These are phyloP conservation scores for Epichloe hybrida DNA, from an alignment of 2,329 filamentous ascomycete species.

Conservation along the genomic window DNA sequence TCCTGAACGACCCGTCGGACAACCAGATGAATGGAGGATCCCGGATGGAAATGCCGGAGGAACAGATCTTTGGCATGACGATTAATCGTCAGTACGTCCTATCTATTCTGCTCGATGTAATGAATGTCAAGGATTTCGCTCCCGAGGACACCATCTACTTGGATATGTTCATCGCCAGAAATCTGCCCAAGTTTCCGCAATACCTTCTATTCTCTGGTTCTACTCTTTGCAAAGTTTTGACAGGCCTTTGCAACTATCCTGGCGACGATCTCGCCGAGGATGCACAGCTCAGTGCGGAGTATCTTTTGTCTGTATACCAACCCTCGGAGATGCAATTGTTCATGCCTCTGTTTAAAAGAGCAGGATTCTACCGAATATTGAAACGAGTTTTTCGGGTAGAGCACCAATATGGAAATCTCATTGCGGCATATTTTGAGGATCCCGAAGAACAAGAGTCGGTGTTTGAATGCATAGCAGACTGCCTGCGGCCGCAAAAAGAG, in stretches of 20 bases:
- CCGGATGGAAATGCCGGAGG: constrained; percentile 42
- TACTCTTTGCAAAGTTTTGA: constrained; percentile 66
- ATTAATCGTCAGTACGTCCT: constrained; percentile 89
- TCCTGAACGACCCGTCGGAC: constrained; percentile 69
- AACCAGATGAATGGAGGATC: constrained; percentile 40
- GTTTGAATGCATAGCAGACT: constrained; percentile 68
- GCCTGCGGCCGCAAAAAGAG: constrained; percentile 49
- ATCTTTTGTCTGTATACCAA: constrained; percentile 84
- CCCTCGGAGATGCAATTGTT: constrained; percentile 67
- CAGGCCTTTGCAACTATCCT: constrained; percentile 74
- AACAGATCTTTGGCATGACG: constrained; percentile 53
- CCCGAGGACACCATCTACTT: constrained; percentile 80
- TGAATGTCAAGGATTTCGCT: constrained; percentile 65
- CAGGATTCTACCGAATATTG: constrained; percentile 79
- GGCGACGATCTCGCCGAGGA: constrained; percentile 73
- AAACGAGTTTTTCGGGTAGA: constrained; percentile 78
- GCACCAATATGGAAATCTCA: constrained; percentile 62
- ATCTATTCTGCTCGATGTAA: constrained; percentile 80
- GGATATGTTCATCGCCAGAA: constrained; percentile 96
- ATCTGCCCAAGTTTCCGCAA: constrained; percentile 90
- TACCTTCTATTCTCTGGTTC: constrained; percentile 85
- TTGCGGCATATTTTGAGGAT: constrained; percentile 78
- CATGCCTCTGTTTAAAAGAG: constrained; percentile 64
- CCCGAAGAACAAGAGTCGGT: constrained; percentile 58
- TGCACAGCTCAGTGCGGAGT: constrained; percentile 93